Base-by-base conservation (phyloP, 192 early-diverging fungal species). In the Coemansia sp. region DNA sequence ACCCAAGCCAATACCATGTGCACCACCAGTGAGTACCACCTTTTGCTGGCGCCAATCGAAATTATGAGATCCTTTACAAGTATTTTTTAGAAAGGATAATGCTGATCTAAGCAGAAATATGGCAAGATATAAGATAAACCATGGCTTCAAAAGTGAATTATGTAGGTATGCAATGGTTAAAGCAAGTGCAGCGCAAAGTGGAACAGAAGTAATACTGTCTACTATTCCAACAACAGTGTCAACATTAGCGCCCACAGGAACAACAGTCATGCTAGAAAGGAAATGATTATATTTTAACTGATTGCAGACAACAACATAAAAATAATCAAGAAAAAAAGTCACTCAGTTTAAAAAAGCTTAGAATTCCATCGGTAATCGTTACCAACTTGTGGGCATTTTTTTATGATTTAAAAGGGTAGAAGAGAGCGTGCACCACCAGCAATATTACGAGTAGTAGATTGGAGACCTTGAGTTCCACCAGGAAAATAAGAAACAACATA, bases 401-500 rank as follows among this genome's bases (percentile, higher is more conserved):
- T 48, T 22, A n/a, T n/a, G n/a, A n/a, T n/a, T 48, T 64, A 82
- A 41, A 78, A 69, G 1, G 81, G 81, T 53, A 82, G 49, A 48
- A 82, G 72, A 0, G 81, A 58, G n/a, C 75, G 49, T 0, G 75
- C 81, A n/a, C 69, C 59, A 28, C 75, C 63, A 22, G 61, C 69
- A 30, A 82, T 53, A 49, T 62, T 82, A 28, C 68, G 69, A 5
- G 83, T 83, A 21, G 85, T 85, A 16, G 82, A 86, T 41, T 84
- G 82, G 27, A 89, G 69, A 16, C 83, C 84, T 0, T 83, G 65
- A 2, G 87, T 69, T 18, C 88, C 88, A 34, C 91, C 92, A 1
- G 92, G 93, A 28, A 92, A 83, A 70, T 95, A 95, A 9, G 87
- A 89, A 7, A 86, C 91, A 76, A 93, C 84, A 49, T 86, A 95